Conservation (phyloP, 2,329 filamentous ascomycete genomes). For the Colletotrichum lini region DNA sequence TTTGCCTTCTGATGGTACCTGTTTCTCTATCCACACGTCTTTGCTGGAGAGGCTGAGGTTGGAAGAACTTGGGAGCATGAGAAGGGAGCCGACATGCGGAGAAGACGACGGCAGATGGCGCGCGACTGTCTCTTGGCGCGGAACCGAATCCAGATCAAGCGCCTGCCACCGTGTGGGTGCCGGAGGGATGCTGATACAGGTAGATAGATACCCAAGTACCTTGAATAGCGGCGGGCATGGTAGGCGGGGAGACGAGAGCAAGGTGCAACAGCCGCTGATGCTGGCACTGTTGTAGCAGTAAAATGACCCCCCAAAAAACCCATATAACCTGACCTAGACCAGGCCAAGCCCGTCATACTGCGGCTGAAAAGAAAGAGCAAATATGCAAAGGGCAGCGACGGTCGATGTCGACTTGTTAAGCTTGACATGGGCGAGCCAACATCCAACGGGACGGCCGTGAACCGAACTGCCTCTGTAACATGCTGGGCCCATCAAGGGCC, state of each 20-base stretch:
- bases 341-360: not conserved
- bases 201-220: not conserved
- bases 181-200: not conserved
- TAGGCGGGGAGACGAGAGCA: not conserved
- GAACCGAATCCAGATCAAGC: not conserved
- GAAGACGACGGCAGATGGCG: not conserved
- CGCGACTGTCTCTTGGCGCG: not conserved
- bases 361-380: not conserved
- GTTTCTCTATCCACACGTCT: not conserved
- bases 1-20: no score
- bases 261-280: slow-evolving; percentile 7
- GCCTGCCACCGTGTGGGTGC: not conserved
- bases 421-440: not conserved
- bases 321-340: not conserved
- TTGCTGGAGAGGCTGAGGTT: not conserved
- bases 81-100: not conserved
- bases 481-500: not conserved
- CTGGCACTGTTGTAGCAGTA: not conserved
- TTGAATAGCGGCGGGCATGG: not conserved
- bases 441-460: not conserved
- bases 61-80: no score
- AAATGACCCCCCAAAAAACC: not conserved
- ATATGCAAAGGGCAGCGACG: no score
- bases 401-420: slow-evolving; percentile 9
- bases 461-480: slow-evolving; percentile 16